Base-by-base conservation (phyloP, 2,329 filamentous ascomycete species). In the Neospermospora avenae region DNA sequence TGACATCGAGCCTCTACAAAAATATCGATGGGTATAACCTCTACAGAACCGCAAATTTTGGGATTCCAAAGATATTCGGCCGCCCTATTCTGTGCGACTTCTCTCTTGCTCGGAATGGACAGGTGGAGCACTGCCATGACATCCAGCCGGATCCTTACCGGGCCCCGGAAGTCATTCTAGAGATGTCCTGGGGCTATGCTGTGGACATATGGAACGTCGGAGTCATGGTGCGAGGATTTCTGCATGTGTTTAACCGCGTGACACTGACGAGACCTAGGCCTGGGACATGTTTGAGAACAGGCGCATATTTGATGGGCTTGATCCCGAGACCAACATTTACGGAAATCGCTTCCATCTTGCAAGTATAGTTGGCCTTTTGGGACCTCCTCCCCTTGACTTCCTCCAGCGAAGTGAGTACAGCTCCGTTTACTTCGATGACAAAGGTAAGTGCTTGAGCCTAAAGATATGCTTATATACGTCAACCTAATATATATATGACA, bases 161-260 rank as follows among this genome's bases (percentile, higher is more conserved):
- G 65, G 61, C 74, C 22, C 74, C 74, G 0, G 75, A 77, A 59
- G 70, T 77, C 6, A 72, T 76, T 63, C 68, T 76, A 16, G 66
- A 68, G 24, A 75, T 75, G 68, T 57, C 63, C 0, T 76, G 74
- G 74, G 69, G 70, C 10, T 63, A 66, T 39, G 41, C 64, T 14
- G 70, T 75, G 18, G 74, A 77, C 65, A 64, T 71, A 18, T 77
- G 74, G 75, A 74, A 71, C 34, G 59, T 71, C 1, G 74, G 71
- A 37, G 64, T 76, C 13, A 51, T 76, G 65, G 74, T 76, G 37
- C 51, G 58, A 59, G 55, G 63, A 48, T 59, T 65, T 39, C 55
- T 64, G 57, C 57, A 46, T 59, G 46, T 62, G 52, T 53, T 10
- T 52, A 58, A 60, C 56, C 61, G 52, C 34, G 44, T 42, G 48